phyloP scores from a whole-genome alignment of 2,329 filamentous ascomycete species.

The Fusarium robinianum region DNA sequence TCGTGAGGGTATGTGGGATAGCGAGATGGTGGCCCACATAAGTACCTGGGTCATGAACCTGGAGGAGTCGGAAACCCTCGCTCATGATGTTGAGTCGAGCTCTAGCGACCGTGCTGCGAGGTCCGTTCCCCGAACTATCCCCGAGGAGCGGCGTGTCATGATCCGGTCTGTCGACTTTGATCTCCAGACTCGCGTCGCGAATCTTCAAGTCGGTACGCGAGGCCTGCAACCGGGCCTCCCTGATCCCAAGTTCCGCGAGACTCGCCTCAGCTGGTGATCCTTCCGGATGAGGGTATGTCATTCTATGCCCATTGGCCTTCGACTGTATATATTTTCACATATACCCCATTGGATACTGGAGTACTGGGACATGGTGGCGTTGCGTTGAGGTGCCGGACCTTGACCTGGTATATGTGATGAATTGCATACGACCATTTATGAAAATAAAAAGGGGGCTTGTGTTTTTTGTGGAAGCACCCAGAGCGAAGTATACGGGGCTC shows the following conservation, averaged over 20 bases:
- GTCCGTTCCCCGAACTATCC: conserved; percentile 42
- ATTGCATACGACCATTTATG: no score
- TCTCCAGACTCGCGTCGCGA: conserved; percentile 54
- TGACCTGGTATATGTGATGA: conserved; percentile 1
- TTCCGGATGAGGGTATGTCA: no score
- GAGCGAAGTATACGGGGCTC: no score
- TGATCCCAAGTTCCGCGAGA: conserved; percentile 54
- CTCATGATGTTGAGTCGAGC: conserved; percentile 23
- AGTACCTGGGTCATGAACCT: conserved; percentile 59
- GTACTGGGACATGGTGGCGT: not conserved
- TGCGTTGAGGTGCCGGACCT: not conserved
- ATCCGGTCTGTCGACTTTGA: conserved; percentile 62
- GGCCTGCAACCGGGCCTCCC: conserved; percentile 51
- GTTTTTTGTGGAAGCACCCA: no score
- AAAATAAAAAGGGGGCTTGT: no score
- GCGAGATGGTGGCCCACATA: conserved; percentile 60
- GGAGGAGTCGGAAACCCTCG: conserved; percentile 53
- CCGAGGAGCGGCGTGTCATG: conserved; percentile 60
- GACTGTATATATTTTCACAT: not conserved
- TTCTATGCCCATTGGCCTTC: not conserved
- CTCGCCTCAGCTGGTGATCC: conserved; percentile 54
- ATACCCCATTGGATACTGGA: not conserved
- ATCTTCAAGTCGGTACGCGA: conserved; percentile 58
- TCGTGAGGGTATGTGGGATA: conserved; percentile 73
- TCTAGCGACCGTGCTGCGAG: conserved; percentile 9